Conservation (phyloP, 495 filamentous ascomycete species). For the Daldinia childiae region DNA sequence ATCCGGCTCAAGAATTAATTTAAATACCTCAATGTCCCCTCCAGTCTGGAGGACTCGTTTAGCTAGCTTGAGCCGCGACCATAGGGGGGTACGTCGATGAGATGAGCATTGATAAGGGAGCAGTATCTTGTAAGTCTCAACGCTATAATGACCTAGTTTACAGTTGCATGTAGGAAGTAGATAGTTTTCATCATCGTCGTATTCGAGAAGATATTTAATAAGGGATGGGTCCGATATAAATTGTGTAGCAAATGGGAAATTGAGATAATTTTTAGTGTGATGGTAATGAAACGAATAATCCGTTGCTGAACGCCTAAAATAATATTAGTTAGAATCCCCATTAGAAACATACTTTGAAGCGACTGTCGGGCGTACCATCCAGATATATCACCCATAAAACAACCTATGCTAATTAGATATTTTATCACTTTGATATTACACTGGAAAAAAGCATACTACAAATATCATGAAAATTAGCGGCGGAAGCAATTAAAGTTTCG, state of each 20-base stretch:
- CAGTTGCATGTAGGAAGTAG: neutral
- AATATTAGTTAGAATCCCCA: neutral
- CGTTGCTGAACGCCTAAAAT: too few species aligned
- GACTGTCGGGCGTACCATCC: neutral
- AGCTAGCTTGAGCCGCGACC: neutral
- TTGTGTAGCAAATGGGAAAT: too few species aligned
- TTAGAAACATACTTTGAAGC: neutral
- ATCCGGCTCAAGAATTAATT: conserved; percentile 19
- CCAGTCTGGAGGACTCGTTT: rapidly evolving
- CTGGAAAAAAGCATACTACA: neutral
- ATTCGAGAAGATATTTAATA: neutral
- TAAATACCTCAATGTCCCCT: neutral
- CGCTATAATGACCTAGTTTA: neutral
- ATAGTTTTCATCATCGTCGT: neutral
- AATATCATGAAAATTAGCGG: neutral
- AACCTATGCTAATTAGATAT: conserved; percentile 17
- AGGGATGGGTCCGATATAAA: neutral
- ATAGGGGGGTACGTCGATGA: conserved; percentile 7
- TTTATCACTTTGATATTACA: conserved; percentile 3
- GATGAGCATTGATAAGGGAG: conserved; percentile 22
- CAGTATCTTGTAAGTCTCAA: neutral
- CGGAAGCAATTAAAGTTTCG: neutral
- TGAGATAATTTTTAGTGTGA: too few species aligned
- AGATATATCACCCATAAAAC: too few species aligned
- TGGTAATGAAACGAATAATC: too few species aligned